These are phyloP conservation scores for Candida loeiensis DNA, from an alignment of 805 yeast genomes.

Conservation along the genomic window DNA sequence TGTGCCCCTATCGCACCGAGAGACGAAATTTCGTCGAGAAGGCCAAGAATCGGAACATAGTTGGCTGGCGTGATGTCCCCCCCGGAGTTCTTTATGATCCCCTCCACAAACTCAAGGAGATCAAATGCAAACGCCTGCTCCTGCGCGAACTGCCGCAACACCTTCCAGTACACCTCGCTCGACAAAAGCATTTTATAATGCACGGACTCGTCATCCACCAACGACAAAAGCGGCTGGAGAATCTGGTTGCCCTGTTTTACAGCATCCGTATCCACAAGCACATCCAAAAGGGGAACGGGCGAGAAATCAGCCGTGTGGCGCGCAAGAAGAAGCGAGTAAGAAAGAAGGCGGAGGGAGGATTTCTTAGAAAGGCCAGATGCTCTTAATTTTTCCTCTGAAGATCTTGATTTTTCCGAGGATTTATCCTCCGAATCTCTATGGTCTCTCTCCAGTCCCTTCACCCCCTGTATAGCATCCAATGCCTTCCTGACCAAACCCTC, in stretches of 20 bases:
- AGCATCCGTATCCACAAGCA: slow-evolving; percentile 38
- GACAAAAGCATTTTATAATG: slow-evolving; percentile 32
- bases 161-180: slow-evolving; percentile 50
- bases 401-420: background rate
- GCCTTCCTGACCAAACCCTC: slow-evolving; percentile 12
- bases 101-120: slow-evolving; percentile 48
- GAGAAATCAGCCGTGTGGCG: slow-evolving; percentile 25
- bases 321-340: slow-evolving; percentile 49
- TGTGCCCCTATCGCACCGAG: slow-evolving; percentile 77
- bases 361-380: slow-evolving; percentile 22
- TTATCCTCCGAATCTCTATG: background rate
- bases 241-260: slow-evolving; percentile 44
- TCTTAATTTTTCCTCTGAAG: slow-evolving; percentile 19
- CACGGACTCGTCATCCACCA: slow-evolving; percentile 45
- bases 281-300: background rate
- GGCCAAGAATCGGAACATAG: slow-evolving; percentile 64
- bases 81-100: slow-evolving; percentile 29
- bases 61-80: slow-evolving; percentile 44
- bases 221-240: slow-evolving; percentile 47
- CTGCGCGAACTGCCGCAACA: slow-evolving; percentile 47
- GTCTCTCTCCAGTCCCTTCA: slow-evolving; percentile 5
- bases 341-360: slow-evolving; percentile 41
- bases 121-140: slow-evolving; percentile 38
- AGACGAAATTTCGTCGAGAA: slow-evolving; percentile 75
- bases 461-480: slow-evolving; percentile 3